These are phyloP conservation scores for Aspergillus steynii DNA, from an alignment of 495 filamentous ascomycete genomes.

Conservation along the genomic window DNA sequence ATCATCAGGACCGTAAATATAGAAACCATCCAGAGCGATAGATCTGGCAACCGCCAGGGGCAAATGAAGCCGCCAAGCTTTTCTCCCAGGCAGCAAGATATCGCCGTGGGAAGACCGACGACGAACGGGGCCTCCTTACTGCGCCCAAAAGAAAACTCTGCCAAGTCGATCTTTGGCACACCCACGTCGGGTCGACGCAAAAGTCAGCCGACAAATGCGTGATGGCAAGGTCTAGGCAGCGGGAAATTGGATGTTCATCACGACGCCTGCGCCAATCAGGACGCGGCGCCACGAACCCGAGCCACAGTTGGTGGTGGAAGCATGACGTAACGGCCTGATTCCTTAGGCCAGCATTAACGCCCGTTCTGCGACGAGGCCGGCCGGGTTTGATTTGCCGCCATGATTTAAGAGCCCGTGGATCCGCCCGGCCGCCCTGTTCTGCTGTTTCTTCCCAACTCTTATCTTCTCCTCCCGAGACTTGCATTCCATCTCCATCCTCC, in stretches of 20 bases:
- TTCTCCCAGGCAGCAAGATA: constrained; percentile 11
- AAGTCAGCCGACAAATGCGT: constrained; percentile 15
- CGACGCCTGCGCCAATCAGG: constrained; percentile 9
- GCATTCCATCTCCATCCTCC: neutral
- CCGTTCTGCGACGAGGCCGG: too few species aligned
- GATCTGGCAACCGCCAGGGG: neutral
- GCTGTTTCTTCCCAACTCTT: neutral
- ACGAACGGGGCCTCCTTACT: neutral
- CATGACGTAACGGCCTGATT: constrained; percentile 13
- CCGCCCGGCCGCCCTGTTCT: too few species aligned
- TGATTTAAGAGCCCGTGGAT: neutral
- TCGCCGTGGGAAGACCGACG: neutral
- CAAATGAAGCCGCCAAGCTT: constrained; percentile 9
- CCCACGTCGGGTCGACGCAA: constrained; percentile 6
- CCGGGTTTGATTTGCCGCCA: too few species aligned
- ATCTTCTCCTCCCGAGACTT: neutral
- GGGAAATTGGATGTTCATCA: constrained; percentile 10
- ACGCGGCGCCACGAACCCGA: neutral
- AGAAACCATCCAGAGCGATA: neutral
- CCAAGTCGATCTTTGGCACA: neutral
- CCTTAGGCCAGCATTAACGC: too few species aligned
- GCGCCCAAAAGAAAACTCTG: neutral
- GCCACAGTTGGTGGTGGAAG: constrained; percentile 17
- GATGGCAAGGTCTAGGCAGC: constrained; percentile 9
- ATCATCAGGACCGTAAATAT: constrained; percentile 2